Evolutionary conservation across 2,329 filamentous ascomycete genomes (phyloP), one percentile per base, ranked within the genome.

Genomic region (Colletotrichum chlorophyti): DNA sequence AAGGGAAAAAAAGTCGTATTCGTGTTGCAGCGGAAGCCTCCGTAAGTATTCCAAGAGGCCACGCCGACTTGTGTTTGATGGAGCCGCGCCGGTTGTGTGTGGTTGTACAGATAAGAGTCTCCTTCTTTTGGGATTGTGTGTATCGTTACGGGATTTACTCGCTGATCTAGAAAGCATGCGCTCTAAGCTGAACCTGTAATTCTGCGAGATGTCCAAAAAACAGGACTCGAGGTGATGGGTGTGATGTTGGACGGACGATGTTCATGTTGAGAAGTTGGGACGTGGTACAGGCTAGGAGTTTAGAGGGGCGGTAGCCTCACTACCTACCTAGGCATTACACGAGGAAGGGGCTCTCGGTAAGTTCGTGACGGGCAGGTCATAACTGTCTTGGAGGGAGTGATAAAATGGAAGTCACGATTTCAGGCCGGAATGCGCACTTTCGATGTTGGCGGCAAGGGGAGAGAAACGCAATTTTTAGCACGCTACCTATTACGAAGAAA

Each of bases 141-240:
- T 42, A 24, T 32, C 21, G 34, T 53, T 26, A 19, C n/a, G 50
- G 35, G 24, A 34, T 15, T 29, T 54, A 42, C 24, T 54, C 54
- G 54, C 54, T 58, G 54, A 43, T 52, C 17, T 48, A 53, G 42
- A 58, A 55, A 58, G 24, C 54, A 58, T 54, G 50, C 54, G 42
- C 54, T 57, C 53, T 51, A 57, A 47, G 46, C 38, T 41, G 23
- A 31, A 34, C 49, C 27, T 23, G 35, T 58, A 58, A 58, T 41
- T 58, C 54, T 58, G 51, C 37, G 50, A 49, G 29, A 42, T 48
- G 49, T 58, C 54, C 54, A 58, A 58, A 58, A 58, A 35, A 12
- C 27, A 35, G 15, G 17, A 14, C 15, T 14, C 46, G 50, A 43
- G 40, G 40, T 46, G 49, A 19, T 21, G 35, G 17, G n/a, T 15